Base-by-base conservation (phyloP, 768 basidiomycete species). In the Termitomyces bulborhizus region DNA sequence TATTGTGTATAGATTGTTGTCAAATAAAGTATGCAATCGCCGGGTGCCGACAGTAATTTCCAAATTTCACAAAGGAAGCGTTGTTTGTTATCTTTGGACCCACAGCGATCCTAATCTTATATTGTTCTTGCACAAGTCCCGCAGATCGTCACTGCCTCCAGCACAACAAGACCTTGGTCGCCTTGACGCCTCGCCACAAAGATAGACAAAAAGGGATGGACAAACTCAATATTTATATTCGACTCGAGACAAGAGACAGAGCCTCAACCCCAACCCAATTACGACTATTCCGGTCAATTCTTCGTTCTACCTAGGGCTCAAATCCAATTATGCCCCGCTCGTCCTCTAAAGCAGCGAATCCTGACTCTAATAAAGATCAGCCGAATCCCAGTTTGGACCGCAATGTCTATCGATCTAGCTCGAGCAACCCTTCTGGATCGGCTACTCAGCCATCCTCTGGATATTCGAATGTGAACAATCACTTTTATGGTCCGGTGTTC, bases 181-280 rank as follows among this genome's bases (percentile, higher is more conserved):
- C 34, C 53, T 53, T 53, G 52, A 45, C 52, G 18, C 24, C 42
- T 18, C n/a, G 26, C 52, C 43, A 37, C 43, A 53, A 34, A 34
- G 39, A 41, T 46, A 37, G 46, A 54, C 34, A 54, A 54, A 46
- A 54, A 54, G 21, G 46, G 13, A 18, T 32, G 18, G 29, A 18
- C 24, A 13, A 21, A 21, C n/a, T 27, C 27, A 7, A 24, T 41
- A 54, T 47, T 41, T 40, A 47, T 40, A 47, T 46, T 46, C 29
- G 21, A 31, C 13, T 4, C 46, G 11, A 21, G 27, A 18, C 24
- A 29, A 26, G 13, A 48, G 15, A 21, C 16, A 27, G 26, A 26
- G 24, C 24, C 36, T 36, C 26, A 27, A n/a, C 11, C 26, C n/a
- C 27, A 26, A 9, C 4, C 26, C 16, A 32, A 29, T 29, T 29